Conservation (phyloP, 1,139 yeast genomes). For the Yamadazyma siamensis region DNA sequence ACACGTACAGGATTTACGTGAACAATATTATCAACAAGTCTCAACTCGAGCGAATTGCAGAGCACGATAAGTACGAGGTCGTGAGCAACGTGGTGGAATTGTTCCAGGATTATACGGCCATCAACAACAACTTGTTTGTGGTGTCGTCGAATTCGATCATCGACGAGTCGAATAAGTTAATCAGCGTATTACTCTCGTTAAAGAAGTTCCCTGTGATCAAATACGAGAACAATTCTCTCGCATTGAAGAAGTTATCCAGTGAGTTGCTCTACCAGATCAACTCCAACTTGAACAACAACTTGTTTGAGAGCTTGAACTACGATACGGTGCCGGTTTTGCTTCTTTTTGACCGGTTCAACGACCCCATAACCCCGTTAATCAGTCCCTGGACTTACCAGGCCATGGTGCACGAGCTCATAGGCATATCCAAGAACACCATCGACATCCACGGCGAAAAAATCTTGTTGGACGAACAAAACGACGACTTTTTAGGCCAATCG, state of each 20-base stretch:
- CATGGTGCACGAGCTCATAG: constrained; percentile 91
- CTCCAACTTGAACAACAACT: constrained; percentile 51
- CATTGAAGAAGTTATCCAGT: constrained; percentile 60
- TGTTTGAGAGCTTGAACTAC: constrained; percentile 64
- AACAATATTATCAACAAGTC: constrained; percentile 71
- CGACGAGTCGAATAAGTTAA: constrained; percentile 51
- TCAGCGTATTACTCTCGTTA: constrained; percentile 68
- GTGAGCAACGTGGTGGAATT: constrained; percentile 75
- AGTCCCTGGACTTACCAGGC: constrained; percentile 98
- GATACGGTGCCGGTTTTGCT: constrained; percentile 76
- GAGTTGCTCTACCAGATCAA: constrained; percentile 61
- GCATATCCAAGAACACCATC: constrained; percentile 77
- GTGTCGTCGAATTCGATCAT: constrained; percentile 23
- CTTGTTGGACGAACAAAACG: constrained; percentile 47
- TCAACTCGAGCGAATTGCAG: constrained; percentile 82
- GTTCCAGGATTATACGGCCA: constrained; percentile 76
- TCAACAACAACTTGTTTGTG: constrained; percentile 63
- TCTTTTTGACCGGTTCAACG: constrained; percentile 80
- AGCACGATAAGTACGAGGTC: constrained; percentile 81
- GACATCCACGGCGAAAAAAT: constrained; percentile 43
- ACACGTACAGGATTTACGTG: constrained; percentile 71
- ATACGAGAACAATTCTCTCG: constrained; percentile 68
- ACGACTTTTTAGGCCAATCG: constrained; percentile 70
- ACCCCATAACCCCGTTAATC: constrained; percentile 87
- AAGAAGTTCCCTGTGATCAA: constrained; percentile 76